Conservation (phyloP, 164 flowering plant species). For the Macadamia integrifolia region DNA sequence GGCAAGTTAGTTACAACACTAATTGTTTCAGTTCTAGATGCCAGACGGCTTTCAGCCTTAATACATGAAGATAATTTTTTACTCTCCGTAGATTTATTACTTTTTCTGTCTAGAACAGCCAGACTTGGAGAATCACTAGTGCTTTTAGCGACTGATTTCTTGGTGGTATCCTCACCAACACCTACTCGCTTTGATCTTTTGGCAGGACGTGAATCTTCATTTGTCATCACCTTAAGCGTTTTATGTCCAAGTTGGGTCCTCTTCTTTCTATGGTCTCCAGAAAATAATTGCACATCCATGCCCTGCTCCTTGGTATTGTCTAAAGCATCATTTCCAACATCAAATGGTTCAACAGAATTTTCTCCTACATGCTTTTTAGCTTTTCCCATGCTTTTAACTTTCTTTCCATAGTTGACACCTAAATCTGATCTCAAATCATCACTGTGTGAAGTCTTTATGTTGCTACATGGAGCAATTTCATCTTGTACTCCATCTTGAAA, state of each 20-base stretch:
- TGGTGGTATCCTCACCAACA: constrained; percentile 20
- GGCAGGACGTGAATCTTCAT: constrained; percentile 31
- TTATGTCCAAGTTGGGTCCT: constrained; percentile 22
- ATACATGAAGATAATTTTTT: constrained; percentile 21
- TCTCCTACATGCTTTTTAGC: constrained; percentile 22
- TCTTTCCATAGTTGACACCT: constrained; percentile 21
- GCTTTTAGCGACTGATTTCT: constrained; percentile 16
- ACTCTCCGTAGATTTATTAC: constrained; percentile 19
- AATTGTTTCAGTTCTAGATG: constrained; percentile 21
- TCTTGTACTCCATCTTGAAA: constrained; percentile 24
- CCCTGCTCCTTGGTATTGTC: constrained; percentile 18
- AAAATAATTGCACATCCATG: constrained; percentile 16
- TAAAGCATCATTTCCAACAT: constrained; percentile 10
- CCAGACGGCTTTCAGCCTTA: constrained; percentile 26
- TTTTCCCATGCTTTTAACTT: constrained; percentile 28
- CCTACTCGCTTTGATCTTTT: constrained; percentile 38
- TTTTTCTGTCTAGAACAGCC: constrained; percentile 22
- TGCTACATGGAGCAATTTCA: constrained; percentile 23
- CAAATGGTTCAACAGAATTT: constrained; percentile 12
- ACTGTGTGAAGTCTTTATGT: constrained; percentile 21
- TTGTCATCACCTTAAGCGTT: constrained; percentile 23
- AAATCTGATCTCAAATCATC: constrained; percentile 24
- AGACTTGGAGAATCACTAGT: constrained; percentile 24
- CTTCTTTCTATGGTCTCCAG: constrained; percentile 26
- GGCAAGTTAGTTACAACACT: constrained; percentile 21